Base-by-base conservation (phyloP, 1,284 basidiomycete species). In the Ustilago loliicola region DNA sequence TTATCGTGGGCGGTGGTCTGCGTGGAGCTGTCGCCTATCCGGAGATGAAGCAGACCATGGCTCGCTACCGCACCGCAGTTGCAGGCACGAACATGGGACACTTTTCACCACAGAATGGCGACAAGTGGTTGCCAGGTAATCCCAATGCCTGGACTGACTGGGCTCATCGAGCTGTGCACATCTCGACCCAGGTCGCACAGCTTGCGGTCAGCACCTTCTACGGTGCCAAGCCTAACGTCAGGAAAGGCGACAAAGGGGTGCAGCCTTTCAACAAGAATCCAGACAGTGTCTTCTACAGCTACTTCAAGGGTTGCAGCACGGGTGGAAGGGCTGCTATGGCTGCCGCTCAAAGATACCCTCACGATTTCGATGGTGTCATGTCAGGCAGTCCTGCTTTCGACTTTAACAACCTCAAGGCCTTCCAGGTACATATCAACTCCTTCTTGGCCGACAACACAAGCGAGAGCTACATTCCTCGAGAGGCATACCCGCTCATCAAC, bases 251-350 rank as follows among this genome's bases (percentile, higher is more conserved):
- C 3, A 36, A 15, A 2, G 47, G 19, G 21, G n/a, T 25, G 11
- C 7, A 34, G 7, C 23, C n/a, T 9, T 17, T 9, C 21, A 15
- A 3, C 23, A 30, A 60, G 15, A 38, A 29, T 27, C 34, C 34
- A 47, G 56, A n/a, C 5, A 29, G 30, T 0, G 48, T 52, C 21
- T 81, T 81, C 64, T 59, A 66, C 55, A 66, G 25, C 53, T 81
- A 81, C 62, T 81, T 70, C 48, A 61, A 62, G 8, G 79, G 79
- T 13, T 81, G 79, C 66, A 78, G 75, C 30, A 77, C 74, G 0
- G 79, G 79, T 47, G 79, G 79, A 36, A 38, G 79, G 15, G 59
- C 72, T 36, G 79, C 48, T 17, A 66, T 81, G 61, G 68, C 66
- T n/a, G 56, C 61, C 21, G 74, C 64, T 13, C 78, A 77, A 47